Evolutionary conservation across 2,329 filamentous ascomycete genomes (phyloP).

Genomic region (Fusarium subglutinans): DNA sequence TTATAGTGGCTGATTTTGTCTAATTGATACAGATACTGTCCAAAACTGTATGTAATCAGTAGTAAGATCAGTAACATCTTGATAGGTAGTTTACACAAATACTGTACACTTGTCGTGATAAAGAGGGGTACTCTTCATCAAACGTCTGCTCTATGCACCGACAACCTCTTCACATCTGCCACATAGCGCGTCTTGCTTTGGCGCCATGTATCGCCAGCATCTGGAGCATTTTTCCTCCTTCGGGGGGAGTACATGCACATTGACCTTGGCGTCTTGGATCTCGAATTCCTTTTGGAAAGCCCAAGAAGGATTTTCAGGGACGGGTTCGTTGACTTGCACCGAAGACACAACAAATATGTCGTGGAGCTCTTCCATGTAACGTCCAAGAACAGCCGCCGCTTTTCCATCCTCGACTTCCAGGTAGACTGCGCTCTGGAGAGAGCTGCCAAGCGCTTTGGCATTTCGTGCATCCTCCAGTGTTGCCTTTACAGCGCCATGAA

Average conservation of each 20-base stretch:
- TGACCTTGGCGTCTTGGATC: conserved; percentile 49
- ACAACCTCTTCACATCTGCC: conserved; percentile 76
- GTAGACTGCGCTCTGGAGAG: conserved; percentile 78
- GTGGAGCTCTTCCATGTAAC: conserved; percentile 63
- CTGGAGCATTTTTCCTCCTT: conserved; percentile 77
- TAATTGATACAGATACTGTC: conserved; percentile 11
- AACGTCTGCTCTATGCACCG: conserved; percentile 12
- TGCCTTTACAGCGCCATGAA: conserved; percentile 75
- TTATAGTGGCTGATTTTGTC: conserved; percentile 8
- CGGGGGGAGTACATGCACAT: conserved; percentile 60
- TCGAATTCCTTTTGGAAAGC: conserved; percentile 55
- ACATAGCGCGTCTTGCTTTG: conserved; percentile 74
- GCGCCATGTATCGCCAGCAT: conserved; percentile 89
- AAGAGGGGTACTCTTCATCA: conserved; percentile 25
- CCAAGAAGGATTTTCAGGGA: conserved; percentile 50
- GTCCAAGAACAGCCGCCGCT: conserved; percentile 49
- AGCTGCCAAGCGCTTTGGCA: conserved; percentile 79
- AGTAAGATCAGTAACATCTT: neutral
- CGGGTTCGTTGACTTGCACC: conserved; percentile 58
- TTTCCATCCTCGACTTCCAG: conserved; percentile 56
- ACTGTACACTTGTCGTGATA: conserved; percentile 25
- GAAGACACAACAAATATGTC: conserved; percentile 76
- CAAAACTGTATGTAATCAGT: neutral
- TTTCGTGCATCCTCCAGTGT: conserved; percentile 77
- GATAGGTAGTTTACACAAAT: conserved; percentile 31